Evolutionary conservation across 2,329 filamentous ascomycete genomes (phyloP).

Genomic region (Fusarium cyanostomum): DNA sequence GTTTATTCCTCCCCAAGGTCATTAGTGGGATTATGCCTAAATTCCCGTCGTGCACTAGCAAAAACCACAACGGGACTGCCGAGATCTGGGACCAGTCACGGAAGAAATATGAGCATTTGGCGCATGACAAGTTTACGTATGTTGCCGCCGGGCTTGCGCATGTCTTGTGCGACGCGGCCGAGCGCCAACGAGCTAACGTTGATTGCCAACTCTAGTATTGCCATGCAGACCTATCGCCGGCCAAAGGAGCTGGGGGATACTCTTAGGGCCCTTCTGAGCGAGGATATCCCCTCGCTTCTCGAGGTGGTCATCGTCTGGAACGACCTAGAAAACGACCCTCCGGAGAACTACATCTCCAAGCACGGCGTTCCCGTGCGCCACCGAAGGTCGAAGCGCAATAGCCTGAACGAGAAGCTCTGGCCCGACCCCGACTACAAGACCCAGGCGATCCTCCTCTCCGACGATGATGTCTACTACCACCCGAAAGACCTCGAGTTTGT

Average conservation of each 20-base stretch:
- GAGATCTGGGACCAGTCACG: constrained; percentile 36
- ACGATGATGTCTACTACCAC: constrained; percentile 53
- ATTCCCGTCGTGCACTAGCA: constrained; percentile 29
- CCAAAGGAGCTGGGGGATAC: constrained; percentile 48
- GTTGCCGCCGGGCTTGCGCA: not conserved
- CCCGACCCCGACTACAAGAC: constrained; percentile 50
- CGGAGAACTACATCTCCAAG: constrained; percentile 43
- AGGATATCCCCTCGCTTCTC: constrained; percentile 48
- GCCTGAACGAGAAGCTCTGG: constrained; percentile 51
- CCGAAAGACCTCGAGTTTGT: constrained; percentile 53
- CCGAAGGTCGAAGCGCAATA: constrained; percentile 46
- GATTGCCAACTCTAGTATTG: constrained; percentile 43
- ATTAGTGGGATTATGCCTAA: constrained; percentile 27
- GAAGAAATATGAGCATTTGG: constrained; percentile 38
- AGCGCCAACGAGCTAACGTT: not conserved
- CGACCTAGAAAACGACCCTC: constrained; percentile 45
- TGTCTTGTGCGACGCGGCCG: no score
- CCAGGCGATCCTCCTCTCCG: constrained; percentile 52
- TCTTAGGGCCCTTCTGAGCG: constrained; percentile 40
- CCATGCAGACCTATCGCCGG: constrained; percentile 50
- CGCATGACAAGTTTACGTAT: constrained; percentile 48
- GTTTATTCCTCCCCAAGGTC: constrained; percentile 26
- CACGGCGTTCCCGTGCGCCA: constrained; percentile 48
- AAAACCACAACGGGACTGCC: constrained; percentile 20
- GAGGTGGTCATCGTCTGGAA: constrained; percentile 54